These are phyloP conservation scores for Verbascum thapsus DNA, from an alignment of 257 asterid genomes.

Conservation along the genomic window DNA sequence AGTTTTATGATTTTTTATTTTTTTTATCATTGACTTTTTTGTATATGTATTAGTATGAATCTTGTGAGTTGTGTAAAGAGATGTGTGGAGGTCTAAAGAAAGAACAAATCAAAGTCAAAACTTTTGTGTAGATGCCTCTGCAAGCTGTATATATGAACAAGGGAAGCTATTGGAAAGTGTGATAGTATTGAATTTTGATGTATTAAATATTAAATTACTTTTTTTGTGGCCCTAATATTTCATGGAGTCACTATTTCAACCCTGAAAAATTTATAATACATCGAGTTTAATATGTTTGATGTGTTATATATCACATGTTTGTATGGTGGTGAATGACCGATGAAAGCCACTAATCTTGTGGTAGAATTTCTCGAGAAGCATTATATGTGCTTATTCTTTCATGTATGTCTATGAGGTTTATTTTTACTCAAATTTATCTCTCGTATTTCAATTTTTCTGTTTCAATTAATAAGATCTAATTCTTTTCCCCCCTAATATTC, in stretches of 20 bases:
- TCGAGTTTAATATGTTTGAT: not conserved
- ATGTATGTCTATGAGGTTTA: too few species aligned
- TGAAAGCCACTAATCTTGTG: too few species aligned
- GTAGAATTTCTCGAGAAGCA: too few species aligned
- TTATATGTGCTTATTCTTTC: too few species aligned
- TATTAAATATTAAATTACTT: conserved; percentile 3
- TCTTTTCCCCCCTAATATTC: too few species aligned
- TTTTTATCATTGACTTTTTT: too few species aligned
- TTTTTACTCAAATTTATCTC: too few species aligned
- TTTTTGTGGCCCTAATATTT: not conserved
- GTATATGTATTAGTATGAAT: not conserved
- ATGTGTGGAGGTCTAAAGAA: conserved; percentile 42
- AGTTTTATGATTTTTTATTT: too few species aligned
- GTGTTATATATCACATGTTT: not conserved
- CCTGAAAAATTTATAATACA: not conserved
- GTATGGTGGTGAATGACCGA: too few species aligned
- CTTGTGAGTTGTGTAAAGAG: conserved; percentile 2
- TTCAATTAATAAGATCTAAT: too few species aligned
- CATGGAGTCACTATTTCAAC: conserved; percentile 21
- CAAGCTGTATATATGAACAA: conserved; percentile 40
- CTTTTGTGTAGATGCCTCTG: conserved; percentile 25
- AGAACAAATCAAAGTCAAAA: conserved; percentile 59
- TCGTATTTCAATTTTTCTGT: too few species aligned
- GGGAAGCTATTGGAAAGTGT: conserved; percentile 30
- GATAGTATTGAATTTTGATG: conserved; percentile 32